Conservation (phyloP, 345 rosid genomes). For the Kernera saxatilis region DNA sequence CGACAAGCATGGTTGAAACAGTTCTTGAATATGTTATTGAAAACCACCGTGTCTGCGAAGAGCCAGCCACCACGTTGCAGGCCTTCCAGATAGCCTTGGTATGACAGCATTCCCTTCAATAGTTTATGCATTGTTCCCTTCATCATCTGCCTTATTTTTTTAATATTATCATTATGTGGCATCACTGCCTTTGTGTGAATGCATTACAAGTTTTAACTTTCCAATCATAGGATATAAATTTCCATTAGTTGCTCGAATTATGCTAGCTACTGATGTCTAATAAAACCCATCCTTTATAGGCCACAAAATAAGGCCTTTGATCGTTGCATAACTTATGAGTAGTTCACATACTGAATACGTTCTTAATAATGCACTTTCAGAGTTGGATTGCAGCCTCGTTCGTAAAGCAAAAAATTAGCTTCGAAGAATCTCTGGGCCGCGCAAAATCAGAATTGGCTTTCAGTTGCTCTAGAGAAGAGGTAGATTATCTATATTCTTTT, state of each 20-base stretch:
- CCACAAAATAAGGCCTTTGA: conserved; percentile 7
- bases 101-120: conserved; percentile 26
- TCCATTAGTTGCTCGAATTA: background rate
- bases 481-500: conserved; percentile 48
- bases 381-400: conserved; percentile 82
- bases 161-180: background rate
- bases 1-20: conserved; percentile 46
- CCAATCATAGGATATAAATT: background rate
- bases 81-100: conserved; percentile 91
- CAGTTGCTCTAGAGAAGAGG: conserved; percentile 60
- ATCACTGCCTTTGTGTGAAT: background rate
- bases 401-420: conserved; percentile 56
- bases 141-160: background rate
- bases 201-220: conserved; percentile 1
- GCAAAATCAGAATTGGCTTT: conserved; percentile 62
- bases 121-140: conserved; percentile 16
- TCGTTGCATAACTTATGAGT: conserved; percentile 5
- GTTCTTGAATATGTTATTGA: conserved; percentile 71
- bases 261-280: conserved; percentile 9
- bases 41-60: conserved; percentile 52
- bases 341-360: conserved; percentile 7
- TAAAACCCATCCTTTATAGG: background rate
- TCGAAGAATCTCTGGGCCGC: conserved; percentile 56
- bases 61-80: conserved; percentile 56
- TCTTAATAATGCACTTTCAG: conserved; percentile 36